These are phyloP conservation scores for Russula sp. DNA, from an alignment of 768 basidiomycete species.

Conservation along the genomic window DNA sequence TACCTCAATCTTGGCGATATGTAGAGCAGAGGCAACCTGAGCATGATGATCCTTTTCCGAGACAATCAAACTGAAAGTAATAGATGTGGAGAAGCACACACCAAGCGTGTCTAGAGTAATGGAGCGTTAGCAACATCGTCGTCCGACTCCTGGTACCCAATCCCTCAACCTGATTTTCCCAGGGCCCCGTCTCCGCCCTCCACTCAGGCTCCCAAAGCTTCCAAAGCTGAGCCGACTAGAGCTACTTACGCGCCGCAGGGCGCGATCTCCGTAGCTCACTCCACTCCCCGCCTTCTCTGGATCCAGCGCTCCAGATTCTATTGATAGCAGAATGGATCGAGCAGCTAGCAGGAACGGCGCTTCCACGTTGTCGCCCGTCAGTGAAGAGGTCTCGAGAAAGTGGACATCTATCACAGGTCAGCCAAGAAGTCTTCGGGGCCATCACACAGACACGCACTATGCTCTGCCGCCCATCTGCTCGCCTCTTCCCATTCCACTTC, in stretches of 20 bases:
- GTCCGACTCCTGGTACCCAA: conserved; percentile 50
- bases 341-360: conserved; percentile 87
- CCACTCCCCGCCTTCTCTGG: conserved; percentile 94
- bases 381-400: conserved; percentile 88
- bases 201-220: conserved; percentile 76
- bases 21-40: neutral
- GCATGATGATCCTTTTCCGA: conserved; percentile 1
- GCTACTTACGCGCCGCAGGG: conserved; percentile 83
- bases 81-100: neutral
- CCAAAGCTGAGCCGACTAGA: conserved; percentile 86
- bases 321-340: conserved; percentile 79
- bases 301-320: conserved; percentile 85
- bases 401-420: conserved; percentile 58
- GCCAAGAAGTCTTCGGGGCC: neutral
- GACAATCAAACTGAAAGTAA: neutral
- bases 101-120: conserved; percentile 2
- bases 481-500: conserved; percentile 97
- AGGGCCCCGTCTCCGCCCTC: conserved; percentile 49
- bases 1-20: neutral
- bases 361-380: conserved; percentile 89
- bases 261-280: conserved; percentile 93
- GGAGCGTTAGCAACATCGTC: conserved; percentile 52
- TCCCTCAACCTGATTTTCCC: conserved; percentile 53
- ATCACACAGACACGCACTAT: conserved; percentile 46
- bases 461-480: conserved; percentile 91